phyloP scores from a whole-genome alignment of 2,329 filamentous ascomycete genomes.

The Penicillium sp. region DNA sequence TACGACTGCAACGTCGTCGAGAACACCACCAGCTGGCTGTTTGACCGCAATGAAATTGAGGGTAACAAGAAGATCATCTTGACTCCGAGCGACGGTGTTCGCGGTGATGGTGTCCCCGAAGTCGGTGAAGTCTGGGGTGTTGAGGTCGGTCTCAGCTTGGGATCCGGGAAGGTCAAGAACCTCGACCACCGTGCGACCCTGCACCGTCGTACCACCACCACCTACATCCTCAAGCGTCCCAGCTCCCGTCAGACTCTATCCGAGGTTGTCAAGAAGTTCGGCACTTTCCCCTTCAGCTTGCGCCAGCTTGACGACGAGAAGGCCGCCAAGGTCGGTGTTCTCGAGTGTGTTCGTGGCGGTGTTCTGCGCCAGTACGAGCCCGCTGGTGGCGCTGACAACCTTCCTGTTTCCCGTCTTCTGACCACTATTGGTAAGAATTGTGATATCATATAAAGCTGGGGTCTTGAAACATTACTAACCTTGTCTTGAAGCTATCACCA shows the following conservation, averaged over 20 bases:
- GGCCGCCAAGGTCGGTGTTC: constrained; percentile 88
- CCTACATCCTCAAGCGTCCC: constrained; percentile 88
- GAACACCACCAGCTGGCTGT: constrained; percentile 96
- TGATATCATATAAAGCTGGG: not conserved
- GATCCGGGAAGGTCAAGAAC: constrained; percentile 91
- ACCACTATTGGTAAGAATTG: constrained; percentile 78
- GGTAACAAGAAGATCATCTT: constrained; percentile 97
- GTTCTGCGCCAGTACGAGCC: constrained; percentile 96
- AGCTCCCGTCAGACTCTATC: constrained; percentile 89
- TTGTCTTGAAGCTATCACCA: constrained; percentile 72
- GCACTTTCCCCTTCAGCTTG: constrained; percentile 95
- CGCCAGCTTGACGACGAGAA: constrained; percentile 96
- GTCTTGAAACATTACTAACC: not conserved
- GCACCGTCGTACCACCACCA: constrained; percentile 87
- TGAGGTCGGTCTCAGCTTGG: constrained; percentile 87
- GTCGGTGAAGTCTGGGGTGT: constrained; percentile 96
- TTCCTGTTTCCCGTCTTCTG: constrained; percentile 80
- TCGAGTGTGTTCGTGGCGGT: constrained; percentile 91
- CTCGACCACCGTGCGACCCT: constrained; percentile 84
- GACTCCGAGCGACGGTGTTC: constrained; percentile 73
- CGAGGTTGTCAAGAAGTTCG: constrained; percentile 95
- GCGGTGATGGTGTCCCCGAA: constrained; percentile 85
- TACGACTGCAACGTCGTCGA: constrained; percentile 93
- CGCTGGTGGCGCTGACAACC: constrained; percentile 85
- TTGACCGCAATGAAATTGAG: constrained; percentile 97